These are phyloP conservation scores for Rhododendron henanense DNA, from an alignment of 148 eudicot genomes.

Conservation along the genomic window DNA sequence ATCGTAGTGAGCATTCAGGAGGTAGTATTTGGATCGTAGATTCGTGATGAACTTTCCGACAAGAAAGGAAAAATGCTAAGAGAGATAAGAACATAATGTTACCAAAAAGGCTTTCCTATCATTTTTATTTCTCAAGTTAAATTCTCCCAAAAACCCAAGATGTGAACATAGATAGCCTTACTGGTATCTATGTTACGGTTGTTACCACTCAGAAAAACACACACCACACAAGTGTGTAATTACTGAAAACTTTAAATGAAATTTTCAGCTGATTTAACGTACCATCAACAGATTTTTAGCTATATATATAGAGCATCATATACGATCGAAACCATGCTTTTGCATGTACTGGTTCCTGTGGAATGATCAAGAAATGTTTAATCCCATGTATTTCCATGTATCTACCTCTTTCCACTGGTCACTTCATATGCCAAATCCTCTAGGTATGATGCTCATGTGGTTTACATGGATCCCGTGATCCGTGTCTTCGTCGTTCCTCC, in stretches of 20 bases:
- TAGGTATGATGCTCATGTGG: slow-evolving; percentile 26
- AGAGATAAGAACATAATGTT: background rate
- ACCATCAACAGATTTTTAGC: background rate
- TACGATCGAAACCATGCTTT: background rate
- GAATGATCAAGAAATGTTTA: slow-evolving; percentile 7
- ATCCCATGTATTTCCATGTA: background rate
- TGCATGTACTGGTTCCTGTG: background rate
- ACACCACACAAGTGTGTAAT: background rate
- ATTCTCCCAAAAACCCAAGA: background rate
- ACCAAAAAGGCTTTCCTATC: background rate
- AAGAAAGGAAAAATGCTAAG: background rate
- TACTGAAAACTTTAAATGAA: background rate
- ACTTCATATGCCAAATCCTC: slow-evolving; percentile 28
- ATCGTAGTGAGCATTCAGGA: too few species aligned
- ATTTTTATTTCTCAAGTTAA: background rate
- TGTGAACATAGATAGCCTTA: background rate
- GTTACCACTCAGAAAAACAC: background rate
- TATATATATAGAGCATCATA: background rate
- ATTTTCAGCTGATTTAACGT: background rate
- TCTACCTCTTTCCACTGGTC: slow-evolving; percentile 1
- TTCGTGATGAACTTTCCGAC: too few species aligned
- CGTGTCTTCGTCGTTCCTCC: slow-evolving; percentile 29
- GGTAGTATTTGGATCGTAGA: too few species aligned
- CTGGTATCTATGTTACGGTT: too few species aligned
- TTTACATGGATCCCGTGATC: slow-evolving; percentile 21